Evolutionary conservation across 73 alveolate species (phyloP).

Genomic region (Tetrahymena borealis): DNA sequence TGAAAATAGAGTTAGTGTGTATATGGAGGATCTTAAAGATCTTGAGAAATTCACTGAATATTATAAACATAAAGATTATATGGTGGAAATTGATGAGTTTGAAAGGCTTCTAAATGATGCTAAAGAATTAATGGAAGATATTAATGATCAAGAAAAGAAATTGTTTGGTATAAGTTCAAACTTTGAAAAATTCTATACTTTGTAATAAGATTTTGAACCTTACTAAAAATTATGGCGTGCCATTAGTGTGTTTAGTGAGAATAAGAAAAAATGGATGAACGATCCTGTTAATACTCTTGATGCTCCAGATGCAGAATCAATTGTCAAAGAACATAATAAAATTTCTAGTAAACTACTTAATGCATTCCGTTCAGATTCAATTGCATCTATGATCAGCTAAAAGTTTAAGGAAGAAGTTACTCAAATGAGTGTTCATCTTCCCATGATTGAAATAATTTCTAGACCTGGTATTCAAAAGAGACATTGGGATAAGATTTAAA

Average conservation of each 20-base stretch:
- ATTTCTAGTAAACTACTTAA: neutral
- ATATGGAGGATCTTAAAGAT: constrained; percentile 18
- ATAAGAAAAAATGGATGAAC: constrained; percentile 32
- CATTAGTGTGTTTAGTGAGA: constrained; percentile 26
- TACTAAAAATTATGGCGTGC: constrained; percentile 40
- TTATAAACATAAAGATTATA: constrained; percentile 9
- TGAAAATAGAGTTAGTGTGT: constrained; percentile 19
- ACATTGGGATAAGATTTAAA: constrained; percentile 89
- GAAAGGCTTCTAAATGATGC: constrained; percentile 17
- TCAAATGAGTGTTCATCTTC: constrained; percentile 44
- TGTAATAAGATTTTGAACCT: constrained; percentile 9
- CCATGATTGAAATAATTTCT: constrained; percentile 59
- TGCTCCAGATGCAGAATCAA: constrained; percentile 41
- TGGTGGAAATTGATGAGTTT: constrained; percentile 35
- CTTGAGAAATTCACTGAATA: constrained; percentile 33
- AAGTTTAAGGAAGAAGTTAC: constrained; percentile 34
- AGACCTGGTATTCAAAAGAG: constrained; percentile 90
- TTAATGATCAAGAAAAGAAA: constrained; percentile 20
- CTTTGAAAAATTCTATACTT: constrained; percentile 9
- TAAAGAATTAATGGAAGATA: constrained; percentile 19
- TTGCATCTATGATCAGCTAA: constrained; percentile 9
- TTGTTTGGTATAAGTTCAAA: constrained; percentile 13
- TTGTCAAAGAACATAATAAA: constrained; percentile 13
- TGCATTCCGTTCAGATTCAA: constrained; percentile 10
- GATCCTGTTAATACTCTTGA: constrained; percentile 39